phyloP scores from a whole-genome alignment of 2,329 filamentous ascomycete genomes.

The Fusarium sp. region DNA sequence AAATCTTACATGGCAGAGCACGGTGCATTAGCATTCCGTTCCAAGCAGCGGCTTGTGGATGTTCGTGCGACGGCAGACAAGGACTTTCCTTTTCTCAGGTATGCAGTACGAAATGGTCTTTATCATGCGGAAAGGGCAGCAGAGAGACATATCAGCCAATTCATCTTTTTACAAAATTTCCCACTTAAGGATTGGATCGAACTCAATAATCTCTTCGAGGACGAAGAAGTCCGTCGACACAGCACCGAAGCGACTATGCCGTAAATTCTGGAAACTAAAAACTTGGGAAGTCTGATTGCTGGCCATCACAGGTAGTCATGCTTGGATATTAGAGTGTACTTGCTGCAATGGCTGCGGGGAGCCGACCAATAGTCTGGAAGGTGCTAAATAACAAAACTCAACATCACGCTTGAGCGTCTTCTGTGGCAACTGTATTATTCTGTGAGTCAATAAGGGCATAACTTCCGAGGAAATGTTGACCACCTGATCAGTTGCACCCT shows the following conservation, averaged over 20 bases:
- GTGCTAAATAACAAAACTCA: no score
- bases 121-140: constrained; percentile 34
- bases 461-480: rapidly evolving
- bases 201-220: constrained; percentile 10
- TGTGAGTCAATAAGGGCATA: no score
- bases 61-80: neutral
- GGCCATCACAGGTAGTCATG: neutral
- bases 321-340: neutral
- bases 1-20: neutral
- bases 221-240: neutral
- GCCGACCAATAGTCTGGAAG: no score
- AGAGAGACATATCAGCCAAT: neutral
- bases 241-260: constrained; percentile 4
- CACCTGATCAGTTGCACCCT: neutral
- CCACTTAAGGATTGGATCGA: neutral
- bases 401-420: no score
- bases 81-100: constrained; percentile 26
- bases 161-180: neutral
- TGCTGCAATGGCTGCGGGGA: no score
- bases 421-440: no score
- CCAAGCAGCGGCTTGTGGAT: neutral
- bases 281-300: neutral
- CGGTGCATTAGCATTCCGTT: no score
- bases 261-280: constrained; percentile 1
- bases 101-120: constrained; percentile 19